Conservation (phyloP, 78 protist species). For the Dictyostelium purpureum region DNA sequence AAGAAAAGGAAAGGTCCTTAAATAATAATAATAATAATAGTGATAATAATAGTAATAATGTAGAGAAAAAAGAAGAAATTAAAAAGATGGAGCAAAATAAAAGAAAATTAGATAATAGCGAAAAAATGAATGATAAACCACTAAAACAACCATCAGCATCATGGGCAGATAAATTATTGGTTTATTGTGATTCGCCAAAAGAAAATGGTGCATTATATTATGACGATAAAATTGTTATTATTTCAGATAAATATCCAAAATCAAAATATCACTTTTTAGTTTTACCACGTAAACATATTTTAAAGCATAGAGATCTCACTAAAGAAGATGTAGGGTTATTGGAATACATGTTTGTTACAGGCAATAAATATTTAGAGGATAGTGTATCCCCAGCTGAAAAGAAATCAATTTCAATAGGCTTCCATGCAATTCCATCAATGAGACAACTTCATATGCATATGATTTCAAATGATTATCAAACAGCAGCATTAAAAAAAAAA, state of each 20-base stretch:
- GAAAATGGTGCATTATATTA: neutral
- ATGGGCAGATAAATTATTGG: slow-evolving; percentile 34
- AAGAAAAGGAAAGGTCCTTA: neutral
- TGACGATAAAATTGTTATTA: slow-evolving; percentile 12
- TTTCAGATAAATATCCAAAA: slow-evolving; percentile 77
- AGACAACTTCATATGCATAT: slow-evolving; percentile 83
- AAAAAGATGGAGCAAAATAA: neutral
- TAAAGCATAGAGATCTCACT: neutral
- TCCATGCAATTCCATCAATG: slow-evolving; percentile 84
- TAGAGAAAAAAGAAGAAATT: neutral
- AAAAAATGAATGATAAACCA: neutral
- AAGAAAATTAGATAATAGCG: neutral
- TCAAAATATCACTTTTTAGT: slow-evolving; percentile 64
- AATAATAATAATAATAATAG: neutral
- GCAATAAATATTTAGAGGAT: neutral
- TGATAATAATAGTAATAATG: neutral
- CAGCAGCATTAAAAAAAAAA: slow-evolving; percentile 79
- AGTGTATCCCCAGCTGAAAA: neutral
- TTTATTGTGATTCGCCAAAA: neutral
- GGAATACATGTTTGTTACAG: slow-evolving; percentile 11
- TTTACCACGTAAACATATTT: slow-evolving; percentile 26
- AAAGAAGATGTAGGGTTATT: neutral
- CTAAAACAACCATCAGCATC: neutral
- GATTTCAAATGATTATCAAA: slow-evolving; percentile 80
- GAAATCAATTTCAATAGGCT: slow-evolving; percentile 46